These are phyloP conservation scores for Phytophthora parvispora DNA, from an alignment of 352 stramenopile genomes.

Conservation along the genomic window DNA sequence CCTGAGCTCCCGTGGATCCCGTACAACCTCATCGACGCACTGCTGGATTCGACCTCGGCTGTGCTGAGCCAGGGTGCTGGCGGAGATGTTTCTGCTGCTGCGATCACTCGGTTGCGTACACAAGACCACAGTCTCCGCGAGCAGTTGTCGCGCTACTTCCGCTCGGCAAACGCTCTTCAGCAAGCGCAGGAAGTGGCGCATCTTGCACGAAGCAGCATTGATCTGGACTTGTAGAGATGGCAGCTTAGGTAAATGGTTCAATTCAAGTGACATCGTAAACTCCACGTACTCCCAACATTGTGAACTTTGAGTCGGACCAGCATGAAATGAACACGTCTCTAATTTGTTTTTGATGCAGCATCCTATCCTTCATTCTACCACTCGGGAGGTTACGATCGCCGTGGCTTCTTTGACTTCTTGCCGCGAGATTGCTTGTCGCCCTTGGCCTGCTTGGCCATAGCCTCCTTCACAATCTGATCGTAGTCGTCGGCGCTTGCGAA, in stretches of 20 bases:
- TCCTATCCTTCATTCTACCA: constrained; percentile 27
- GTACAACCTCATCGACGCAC: constrained; percentile 72
- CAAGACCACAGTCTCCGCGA: constrained; percentile 48
- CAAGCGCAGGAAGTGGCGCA: constrained; percentile 60
- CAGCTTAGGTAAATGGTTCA: constrained; percentile 9
- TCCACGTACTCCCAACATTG: not conserved
- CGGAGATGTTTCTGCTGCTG: constrained; percentile 17
- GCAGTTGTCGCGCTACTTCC: constrained; percentile 64
- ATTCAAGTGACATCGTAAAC: constrained; percentile 13
- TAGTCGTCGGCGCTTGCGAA: constrained; percentile 87
- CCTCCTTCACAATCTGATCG: constrained; percentile 73
- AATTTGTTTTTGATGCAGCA: constrained; percentile 20
- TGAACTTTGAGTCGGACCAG: not conserved
- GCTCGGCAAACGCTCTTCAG: constrained; percentile 55
- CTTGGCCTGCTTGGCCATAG: constrained; percentile 64
- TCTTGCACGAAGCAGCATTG: constrained; percentile 43
- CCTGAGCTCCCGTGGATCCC: constrained; percentile 69
- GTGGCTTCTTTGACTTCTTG: constrained; percentile 54
- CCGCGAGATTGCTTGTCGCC: constrained; percentile 19
- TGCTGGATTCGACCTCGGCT: constrained; percentile 60
- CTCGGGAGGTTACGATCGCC: constrained; percentile 25
- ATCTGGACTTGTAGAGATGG: constrained; percentile 28
- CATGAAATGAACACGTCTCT: constrained; percentile 32
- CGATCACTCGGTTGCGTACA: constrained; percentile 33
- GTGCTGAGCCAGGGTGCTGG: constrained; percentile 35